Evolutionary conservation across 2,329 filamentous ascomycete genomes (phyloP).

Genomic region (Amylocarpus encephaloides): DNA sequence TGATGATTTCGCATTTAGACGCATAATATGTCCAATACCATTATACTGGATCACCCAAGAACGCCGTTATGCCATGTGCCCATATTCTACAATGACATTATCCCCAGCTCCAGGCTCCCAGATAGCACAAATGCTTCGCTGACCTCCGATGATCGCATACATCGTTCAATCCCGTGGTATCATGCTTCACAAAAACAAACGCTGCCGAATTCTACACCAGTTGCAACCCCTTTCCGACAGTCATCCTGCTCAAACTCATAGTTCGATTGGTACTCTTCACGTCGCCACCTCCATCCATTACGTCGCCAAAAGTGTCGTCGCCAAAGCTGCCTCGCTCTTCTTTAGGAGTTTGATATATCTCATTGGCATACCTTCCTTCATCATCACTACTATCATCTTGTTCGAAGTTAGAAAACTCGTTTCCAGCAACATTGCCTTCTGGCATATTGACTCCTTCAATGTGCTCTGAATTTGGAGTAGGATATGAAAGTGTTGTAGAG

Average conservation of each 20-base stretch:
- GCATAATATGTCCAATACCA: too few relatives aligned
- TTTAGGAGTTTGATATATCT: conserved; percentile 46
- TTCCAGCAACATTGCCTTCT: not conserved
- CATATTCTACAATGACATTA: not conserved
- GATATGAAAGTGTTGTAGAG: conserved; percentile 10
- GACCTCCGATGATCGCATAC: not conserved
- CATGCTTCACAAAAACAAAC: conserved; percentile 1
- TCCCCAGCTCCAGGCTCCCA: too few relatives aligned
- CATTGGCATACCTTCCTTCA: conserved; percentile 33
- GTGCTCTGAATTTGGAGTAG: conserved; percentile 10
- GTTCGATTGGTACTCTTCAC: conserved; percentile 52
- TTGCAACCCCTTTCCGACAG: conserved; percentile 32
- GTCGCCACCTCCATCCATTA: conserved; percentile 28
- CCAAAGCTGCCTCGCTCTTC: conserved; percentile 40
- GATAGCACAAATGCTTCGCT: not conserved
- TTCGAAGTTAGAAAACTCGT: conserved; percentile 28
- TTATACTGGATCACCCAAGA: too few relatives aligned
- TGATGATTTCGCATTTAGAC: too few relatives aligned
- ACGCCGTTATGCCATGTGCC: too few relatives aligned
- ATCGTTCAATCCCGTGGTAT: conserved; percentile 1
- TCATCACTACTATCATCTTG: conserved; percentile 24
- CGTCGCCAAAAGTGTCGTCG: conserved; percentile 35
- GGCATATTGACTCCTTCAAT: conserved; percentile 3
- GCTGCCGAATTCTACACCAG: conserved; percentile 16
- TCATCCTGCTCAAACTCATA: conserved; percentile 57